These are phyloP conservation scores for Microbotryum silenes-acaulis DNA, from an alignment of 1,284 basidiomycete species.

Conservation along the genomic window DNA sequence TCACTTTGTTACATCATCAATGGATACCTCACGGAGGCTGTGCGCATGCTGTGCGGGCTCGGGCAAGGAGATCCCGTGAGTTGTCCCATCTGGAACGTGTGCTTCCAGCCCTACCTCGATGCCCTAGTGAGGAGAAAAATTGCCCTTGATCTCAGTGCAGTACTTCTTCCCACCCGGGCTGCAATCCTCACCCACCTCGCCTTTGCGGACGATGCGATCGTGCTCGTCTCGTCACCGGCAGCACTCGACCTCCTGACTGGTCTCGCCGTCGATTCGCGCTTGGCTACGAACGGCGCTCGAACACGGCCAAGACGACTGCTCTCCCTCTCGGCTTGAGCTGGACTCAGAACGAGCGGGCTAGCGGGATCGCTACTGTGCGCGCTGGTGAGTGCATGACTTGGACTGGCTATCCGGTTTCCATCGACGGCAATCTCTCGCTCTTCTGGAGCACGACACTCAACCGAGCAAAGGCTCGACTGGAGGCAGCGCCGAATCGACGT, in stretches of 20 bases:
- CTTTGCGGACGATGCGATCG: constrained; percentile 5
- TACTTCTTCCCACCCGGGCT: background rate
- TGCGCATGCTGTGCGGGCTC: no score
- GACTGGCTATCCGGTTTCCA: no score
- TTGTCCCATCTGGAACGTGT: background rate
- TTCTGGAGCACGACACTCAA: no score
- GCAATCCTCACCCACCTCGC: background rate
- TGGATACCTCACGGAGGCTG: no score
- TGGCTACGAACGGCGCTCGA: constrained; percentile 5
- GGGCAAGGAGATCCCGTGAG: no score
- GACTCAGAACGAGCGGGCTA: background rate
- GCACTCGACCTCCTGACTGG: background rate
- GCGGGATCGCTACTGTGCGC: background rate
- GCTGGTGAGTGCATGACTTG: no score
- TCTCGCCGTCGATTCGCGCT: constrained; percentile 1
- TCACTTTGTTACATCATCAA: no score
- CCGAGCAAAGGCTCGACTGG: no score
- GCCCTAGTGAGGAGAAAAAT: background rate
- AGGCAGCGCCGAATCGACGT: no score
- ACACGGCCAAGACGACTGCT: background rate
- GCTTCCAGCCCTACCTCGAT: constrained; percentile 5
- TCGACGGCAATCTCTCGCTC: no score
- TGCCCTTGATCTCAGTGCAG: no score
- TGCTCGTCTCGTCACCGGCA: background rate
- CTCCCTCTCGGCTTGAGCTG: background rate